Percentiles rank a stretch among this genome's conserved stretches.
Evolutionary conservation across 2,329 filamentous ascomycete species (phyloP).

Genomic region (Cladosporium colombiae): DNA sequence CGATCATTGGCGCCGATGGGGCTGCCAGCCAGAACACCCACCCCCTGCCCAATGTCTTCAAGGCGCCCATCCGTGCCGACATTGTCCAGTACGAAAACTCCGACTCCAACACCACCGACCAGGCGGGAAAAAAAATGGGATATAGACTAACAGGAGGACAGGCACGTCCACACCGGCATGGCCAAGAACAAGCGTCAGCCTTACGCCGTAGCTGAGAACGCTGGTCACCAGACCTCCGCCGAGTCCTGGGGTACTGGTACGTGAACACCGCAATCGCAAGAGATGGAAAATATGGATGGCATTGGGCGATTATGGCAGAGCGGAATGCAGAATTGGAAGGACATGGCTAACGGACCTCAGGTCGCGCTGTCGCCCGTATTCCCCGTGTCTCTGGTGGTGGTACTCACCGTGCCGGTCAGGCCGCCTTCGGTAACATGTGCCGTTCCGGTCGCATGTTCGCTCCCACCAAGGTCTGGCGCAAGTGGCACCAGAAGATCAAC

Average conservation of each 20-base stretch:
- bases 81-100: constrained; percentile 81
- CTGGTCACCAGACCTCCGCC: constrained; percentile 98
- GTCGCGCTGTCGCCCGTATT: constrained; percentile 99
- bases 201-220: constrained; percentile 99
- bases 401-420: constrained; percentile 99
- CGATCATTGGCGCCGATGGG: constrained; percentile 96
- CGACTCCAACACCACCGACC: constrained; percentile 2
- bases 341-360: constrained; percentile 49
- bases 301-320: constrained; percentile 2
- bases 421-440: constrained; percentile 99
- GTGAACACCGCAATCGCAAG: constrained; percentile 28
- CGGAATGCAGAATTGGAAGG: constrained; percentile 21
- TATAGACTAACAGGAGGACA: constrained; percentile 40
- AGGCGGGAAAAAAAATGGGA: constrained; percentile 17
- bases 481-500: constrained; percentile 99
- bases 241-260: constrained; percentile 99
- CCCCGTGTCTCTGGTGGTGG: constrained; percentile 99
- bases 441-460: constrained; percentile 99
- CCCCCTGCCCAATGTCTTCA: constrained; percentile 95
- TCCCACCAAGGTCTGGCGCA: constrained; percentile 99
- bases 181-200: constrained; percentile 99
- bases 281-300: constrained; percentile 17
- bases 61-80: constrained; percentile 94
- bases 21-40: constrained; percentile 84
- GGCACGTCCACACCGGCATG: constrained; percentile 91